Evolutionary conservation across 805 yeast species (phyloP).

Genomic region (Kazachstania africana): DNA sequence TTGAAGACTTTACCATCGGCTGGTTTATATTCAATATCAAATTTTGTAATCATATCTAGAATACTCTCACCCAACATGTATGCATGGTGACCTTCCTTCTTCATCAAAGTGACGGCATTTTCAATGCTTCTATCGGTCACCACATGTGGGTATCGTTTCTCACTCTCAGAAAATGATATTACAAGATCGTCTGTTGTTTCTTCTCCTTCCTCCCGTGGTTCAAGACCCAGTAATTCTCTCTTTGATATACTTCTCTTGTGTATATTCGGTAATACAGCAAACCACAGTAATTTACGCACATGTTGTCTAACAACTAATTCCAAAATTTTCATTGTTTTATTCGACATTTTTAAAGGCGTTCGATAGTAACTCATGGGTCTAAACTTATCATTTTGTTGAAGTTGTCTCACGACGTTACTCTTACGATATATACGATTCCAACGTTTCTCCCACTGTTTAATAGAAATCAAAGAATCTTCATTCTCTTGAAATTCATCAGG

Average conservation of each 20-base stretch:
- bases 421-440: constrained; percentile 20
- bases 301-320: constrained; percentile 8
- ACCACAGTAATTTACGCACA: constrained; percentile 11
- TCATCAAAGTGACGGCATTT: constrained; percentile 5
- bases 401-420: constrained; percentile 10
- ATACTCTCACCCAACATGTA: constrained; percentile 5
- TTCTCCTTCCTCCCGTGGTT: not conserved
- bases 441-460: constrained; percentile 19
- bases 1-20: constrained; percentile 15
- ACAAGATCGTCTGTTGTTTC: too few relatives aligned
- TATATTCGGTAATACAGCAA: constrained; percentile 11
- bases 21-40: constrained; percentile 10
- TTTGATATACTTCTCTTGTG: constrained; percentile 8
- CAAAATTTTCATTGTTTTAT: constrained; percentile 8
- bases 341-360: not conserved
- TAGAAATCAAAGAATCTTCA: constrained; percentile 4
- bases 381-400: not conserved
- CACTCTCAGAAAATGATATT: too few relatives aligned
- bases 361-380: too few relatives aligned
- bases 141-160: constrained; percentile 10
- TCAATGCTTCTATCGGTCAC: constrained; percentile 11
- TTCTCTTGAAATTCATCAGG: constrained; percentile 1
- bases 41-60: constrained; percentile 13
- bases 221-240: not conserved
- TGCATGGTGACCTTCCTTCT: not conserved